These are phyloP conservation scores for Acanthamoeba polyphaga DNA, from an alignment of 208 protist genomes.

Conservation along the genomic window DNA sequence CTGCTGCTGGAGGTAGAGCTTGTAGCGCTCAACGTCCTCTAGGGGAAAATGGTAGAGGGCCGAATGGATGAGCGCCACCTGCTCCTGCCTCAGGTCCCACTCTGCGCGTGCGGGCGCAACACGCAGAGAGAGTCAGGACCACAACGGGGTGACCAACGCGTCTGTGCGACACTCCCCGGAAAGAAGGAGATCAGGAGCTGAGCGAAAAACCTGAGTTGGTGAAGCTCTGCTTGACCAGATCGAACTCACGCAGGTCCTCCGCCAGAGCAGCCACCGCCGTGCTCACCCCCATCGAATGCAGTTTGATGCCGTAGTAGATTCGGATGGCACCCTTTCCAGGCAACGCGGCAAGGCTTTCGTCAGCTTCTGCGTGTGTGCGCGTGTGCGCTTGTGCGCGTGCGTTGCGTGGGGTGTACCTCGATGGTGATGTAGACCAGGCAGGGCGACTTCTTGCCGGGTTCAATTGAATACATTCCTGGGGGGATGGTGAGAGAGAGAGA, in stretches of 20 bases:
- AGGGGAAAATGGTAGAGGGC: background rate
- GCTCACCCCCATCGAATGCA: background rate
- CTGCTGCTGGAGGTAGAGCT: background rate
- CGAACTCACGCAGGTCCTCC: conserved; percentile 17
- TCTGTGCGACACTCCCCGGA: no score
- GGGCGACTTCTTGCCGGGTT: background rate
- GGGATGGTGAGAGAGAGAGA: background rate
- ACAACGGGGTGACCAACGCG: no score
- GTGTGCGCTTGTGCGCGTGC: background rate
- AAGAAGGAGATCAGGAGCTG: background rate
- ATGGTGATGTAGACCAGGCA: conserved; percentile 59
- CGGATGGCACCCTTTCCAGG: background rate
- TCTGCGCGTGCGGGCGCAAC: background rate
- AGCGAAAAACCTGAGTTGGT: conserved; percentile 12
- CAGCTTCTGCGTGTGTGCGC: no score
- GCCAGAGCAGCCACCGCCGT: background rate
- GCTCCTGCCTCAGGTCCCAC: conserved; percentile 24
- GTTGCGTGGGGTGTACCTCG: background rate
- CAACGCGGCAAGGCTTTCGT: background rate
- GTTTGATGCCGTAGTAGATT: conserved; percentile 32
- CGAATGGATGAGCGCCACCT: conserved; percentile 28
- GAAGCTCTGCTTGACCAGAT: conserved; percentile 20
- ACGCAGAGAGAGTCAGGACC: background rate
- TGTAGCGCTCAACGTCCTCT: conserved; percentile 3
- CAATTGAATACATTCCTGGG: conserved; percentile 42